phyloP scores from a whole-genome alignment of 371 early-diverging fungal species.

The Blakeslea trispora region DNA sequence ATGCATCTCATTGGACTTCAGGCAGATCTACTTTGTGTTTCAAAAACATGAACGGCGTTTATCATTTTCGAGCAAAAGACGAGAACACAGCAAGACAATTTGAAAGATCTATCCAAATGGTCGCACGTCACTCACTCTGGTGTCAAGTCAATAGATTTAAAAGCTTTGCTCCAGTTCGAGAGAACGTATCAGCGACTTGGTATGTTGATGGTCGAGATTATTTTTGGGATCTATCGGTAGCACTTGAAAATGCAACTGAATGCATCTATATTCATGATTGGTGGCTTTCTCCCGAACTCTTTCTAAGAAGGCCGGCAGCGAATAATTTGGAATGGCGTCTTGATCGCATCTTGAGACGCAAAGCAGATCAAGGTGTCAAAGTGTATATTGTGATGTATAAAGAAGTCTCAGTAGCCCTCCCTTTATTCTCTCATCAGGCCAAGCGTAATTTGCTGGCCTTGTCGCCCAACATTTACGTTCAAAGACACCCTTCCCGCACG shows the following conservation, averaged over 20 bases:
- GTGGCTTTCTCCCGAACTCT: slow-evolving; percentile 73
- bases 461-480: slow-evolving; percentile 66
- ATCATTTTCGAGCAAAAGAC: slow-evolving; percentile 57
- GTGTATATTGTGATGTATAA: slow-evolving; percentile 90
- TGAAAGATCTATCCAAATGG: slow-evolving; percentile 37
- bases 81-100: slow-evolving; percentile 55
- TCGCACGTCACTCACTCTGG: slow-evolving; percentile 54
- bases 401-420: slow-evolving; percentile 79
- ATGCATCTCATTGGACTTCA: slow-evolving; percentile 40
- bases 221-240: slow-evolving; percentile 76
- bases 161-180: slow-evolving; percentile 80
- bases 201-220: slow-evolving; percentile 85
- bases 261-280: slow-evolving; percentile 90
- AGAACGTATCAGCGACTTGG: slow-evolving; percentile 59
- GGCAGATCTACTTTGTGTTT: slow-evolving; percentile 41
- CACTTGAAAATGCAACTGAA: slow-evolving; percentile 73
- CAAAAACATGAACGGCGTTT: slow-evolving; percentile 44
- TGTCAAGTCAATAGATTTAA: slow-evolving; percentile 60
- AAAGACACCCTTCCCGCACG: slow-evolving; percentile 70
- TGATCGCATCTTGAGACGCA: slow-evolving; percentile 76
- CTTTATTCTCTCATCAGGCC: slow-evolving; percentile 77
- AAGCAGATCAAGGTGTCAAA: slow-evolving; percentile 85
- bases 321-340: slow-evolving; percentile 71
- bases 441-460: slow-evolving; percentile 63
- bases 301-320: slow-evolving; percentile 73